Evolutionary conservation across 1,139 yeast genomes (phyloP).

Genomic region (Suhomyces chickasaworum): DNA sequence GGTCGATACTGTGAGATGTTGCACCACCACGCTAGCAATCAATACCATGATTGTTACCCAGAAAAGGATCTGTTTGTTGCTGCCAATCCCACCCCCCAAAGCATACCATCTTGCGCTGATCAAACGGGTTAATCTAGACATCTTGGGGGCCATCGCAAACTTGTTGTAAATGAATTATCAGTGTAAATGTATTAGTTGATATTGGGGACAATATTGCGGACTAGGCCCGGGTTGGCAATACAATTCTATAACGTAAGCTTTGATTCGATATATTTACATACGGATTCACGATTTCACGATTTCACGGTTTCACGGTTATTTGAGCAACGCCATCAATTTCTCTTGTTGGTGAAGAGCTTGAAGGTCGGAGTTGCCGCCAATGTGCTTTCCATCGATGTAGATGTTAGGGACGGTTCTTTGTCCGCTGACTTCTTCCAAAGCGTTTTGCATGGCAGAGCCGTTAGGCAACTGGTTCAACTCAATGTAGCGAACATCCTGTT

Average conservation of each 20-base stretch:
- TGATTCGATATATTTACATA: neutral
- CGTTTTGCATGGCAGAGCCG: constrained; percentile 22
- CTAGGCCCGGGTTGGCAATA: neutral
- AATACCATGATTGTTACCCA: neutral
- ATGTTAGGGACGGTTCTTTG: constrained; percentile 24
- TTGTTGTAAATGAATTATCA: neutral
- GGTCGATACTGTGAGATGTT: neutral
- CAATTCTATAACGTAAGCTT: neutral
- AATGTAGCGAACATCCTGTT: constrained; percentile 22
- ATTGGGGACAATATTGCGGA: neutral
- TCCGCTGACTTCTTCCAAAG: constrained; percentile 20
- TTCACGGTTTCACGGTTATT: too few species aligned
- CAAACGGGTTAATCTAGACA: too few species aligned
- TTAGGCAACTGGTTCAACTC: constrained; percentile 26
- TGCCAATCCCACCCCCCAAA: neutral
- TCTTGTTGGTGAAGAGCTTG: constrained; percentile 18
- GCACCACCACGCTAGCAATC: neutral
- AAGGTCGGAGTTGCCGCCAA: constrained; percentile 23
- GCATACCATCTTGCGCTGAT: neutral
- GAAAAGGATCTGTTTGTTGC: neutral
- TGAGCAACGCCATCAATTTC: constrained; percentile 13
- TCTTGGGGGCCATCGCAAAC: neutral
- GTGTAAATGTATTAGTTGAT: neutral
- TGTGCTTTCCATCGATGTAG: constrained; percentile 22
- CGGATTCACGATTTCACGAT: too few species aligned